Evolutionary conservation across 192 early-diverging fungal genomes (phyloP).

Genomic region (Anaeromyces robustus): DNA sequence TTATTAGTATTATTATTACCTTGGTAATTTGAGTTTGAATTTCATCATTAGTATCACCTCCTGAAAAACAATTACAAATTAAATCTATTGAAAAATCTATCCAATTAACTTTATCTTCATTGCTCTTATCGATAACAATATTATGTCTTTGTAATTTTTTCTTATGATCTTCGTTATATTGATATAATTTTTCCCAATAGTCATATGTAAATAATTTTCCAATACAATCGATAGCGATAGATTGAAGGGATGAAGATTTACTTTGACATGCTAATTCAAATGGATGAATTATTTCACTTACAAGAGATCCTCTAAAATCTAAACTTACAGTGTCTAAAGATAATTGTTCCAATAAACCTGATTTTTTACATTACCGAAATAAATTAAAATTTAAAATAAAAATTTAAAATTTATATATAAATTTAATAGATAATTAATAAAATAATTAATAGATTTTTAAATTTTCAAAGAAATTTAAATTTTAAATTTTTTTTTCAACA

Average conservation of each 20-base stretch:
- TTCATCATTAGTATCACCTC: conserved; percentile 65
- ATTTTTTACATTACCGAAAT: too few species aligned
- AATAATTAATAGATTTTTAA: too few species aligned
- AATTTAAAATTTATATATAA: too few species aligned
- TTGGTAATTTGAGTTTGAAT: conserved; percentile 86
- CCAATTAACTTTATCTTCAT: conserved; percentile 9
- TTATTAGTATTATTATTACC: too few species aligned
- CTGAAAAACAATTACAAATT: conserved; percentile 62
- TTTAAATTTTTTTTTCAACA: too few species aligned
- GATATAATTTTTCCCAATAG: conserved; percentile 27
- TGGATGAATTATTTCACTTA: conserved; percentile 12
- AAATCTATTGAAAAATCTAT: conserved; percentile 54
- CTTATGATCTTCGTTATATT: conserved; percentile 1
- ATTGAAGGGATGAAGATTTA: conserved; percentile 37
- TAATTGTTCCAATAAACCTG: background rate
- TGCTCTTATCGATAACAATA: conserved; percentile 8
- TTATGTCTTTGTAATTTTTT: conserved; percentile 9
- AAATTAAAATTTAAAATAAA: too few species aligned
- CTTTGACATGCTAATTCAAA: conserved; percentile 57
- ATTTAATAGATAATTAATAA: too few species aligned
- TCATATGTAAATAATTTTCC: conserved; percentile 58
- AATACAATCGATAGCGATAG: conserved; percentile 62
- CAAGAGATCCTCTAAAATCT: background rate
- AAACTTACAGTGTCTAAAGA: background rate
- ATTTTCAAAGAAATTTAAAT: too few species aligned